These are phyloP conservation scores for Mortierella antarctica DNA, from an alignment of 192 early-diverging fungal species.

Conservation along the genomic window DNA sequence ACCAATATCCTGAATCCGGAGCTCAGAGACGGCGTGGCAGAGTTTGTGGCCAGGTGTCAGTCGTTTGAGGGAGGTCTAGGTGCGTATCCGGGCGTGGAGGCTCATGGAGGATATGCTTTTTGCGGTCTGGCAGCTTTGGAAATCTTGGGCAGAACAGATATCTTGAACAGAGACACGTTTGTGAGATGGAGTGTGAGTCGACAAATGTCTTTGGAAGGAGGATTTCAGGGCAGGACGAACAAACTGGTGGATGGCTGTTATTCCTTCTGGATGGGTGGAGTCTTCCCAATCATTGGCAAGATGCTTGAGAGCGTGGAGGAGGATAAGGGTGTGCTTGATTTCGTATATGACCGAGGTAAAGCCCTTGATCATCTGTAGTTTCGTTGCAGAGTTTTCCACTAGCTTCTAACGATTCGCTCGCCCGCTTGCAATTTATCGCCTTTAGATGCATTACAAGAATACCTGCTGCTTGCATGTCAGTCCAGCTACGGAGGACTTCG, in stretches of 20 bases:
- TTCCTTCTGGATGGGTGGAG: conserved; percentile 94
- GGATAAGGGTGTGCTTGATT: conserved; percentile 45
- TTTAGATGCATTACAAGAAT: conserved; percentile 84
- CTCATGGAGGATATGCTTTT: conserved; percentile 96
- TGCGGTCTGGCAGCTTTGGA: conserved; percentile 91
- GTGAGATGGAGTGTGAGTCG: conserved; percentile 76
- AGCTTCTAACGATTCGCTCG: too few species aligned
- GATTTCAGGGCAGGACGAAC: conserved; percentile 95
- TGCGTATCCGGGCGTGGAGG: conserved; percentile 83
- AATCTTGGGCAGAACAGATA: conserved; percentile 73
- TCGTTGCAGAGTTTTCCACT: too few species aligned
- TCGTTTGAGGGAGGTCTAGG: conserved; percentile 96
- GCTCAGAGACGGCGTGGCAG: conserved; percentile 68
- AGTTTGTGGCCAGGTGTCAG: conserved; percentile 76
- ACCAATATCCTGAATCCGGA: conserved; percentile 88
- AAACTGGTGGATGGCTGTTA: conserved; percentile 99
- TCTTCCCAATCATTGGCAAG: conserved; percentile 76
- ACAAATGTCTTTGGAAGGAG: conserved; percentile 94
- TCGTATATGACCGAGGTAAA: conserved; percentile 61
- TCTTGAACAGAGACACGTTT: conserved; percentile 71
- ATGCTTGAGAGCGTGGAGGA: conserved; percentile 27
- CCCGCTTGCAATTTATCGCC: not conserved
- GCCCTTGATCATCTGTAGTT: too few species aligned
- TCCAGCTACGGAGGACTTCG: conserved; percentile 79
- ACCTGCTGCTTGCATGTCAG: conserved; percentile 91